Evolutionary conservation across 768 basidiomycete genomes (phyloP).

Genomic region (Dacryopinax spathularia): DNA sequence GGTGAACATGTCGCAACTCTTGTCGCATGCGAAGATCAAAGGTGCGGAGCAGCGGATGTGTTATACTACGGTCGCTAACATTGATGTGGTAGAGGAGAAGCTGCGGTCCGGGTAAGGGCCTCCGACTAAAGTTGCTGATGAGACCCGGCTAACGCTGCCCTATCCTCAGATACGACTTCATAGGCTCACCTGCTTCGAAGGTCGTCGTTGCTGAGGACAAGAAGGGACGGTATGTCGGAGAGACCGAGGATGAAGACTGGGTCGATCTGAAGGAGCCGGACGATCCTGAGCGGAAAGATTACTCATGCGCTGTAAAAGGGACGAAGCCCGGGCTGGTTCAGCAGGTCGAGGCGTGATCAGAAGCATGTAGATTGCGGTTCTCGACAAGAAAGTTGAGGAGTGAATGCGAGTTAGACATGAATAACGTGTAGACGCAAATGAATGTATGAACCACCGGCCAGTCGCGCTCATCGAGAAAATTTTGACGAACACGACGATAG

Average conservation of each 20-base stretch:
- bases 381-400: too few species aligned
- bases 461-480: not conserved
- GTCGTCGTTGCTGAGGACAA: not conserved
- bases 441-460: conserved; percentile 2
- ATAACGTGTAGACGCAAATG: not conserved
- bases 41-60: not conserved
- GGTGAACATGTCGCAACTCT: not conserved
- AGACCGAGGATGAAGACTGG: not conserved
- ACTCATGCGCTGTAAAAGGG: not conserved
- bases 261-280: not conserved
- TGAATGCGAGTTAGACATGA: too few species aligned
- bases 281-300: not conserved
- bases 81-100: not conserved
- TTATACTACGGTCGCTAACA: not conserved
- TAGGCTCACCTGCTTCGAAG: not conserved
- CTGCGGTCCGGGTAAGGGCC: not conserved
- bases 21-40: not conserved
- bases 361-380: too few species aligned
- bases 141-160: not conserved
- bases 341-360: too few species aligned
- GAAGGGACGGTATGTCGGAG: not conserved
- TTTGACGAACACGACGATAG: not conserved
- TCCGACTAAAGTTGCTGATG: not conserved
- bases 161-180: not conserved
- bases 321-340: not conserved